Evolutionary conservation across 2,329 filamentous ascomycete species (phyloP).

Genomic region (Emergomyces orientalis): DNA sequence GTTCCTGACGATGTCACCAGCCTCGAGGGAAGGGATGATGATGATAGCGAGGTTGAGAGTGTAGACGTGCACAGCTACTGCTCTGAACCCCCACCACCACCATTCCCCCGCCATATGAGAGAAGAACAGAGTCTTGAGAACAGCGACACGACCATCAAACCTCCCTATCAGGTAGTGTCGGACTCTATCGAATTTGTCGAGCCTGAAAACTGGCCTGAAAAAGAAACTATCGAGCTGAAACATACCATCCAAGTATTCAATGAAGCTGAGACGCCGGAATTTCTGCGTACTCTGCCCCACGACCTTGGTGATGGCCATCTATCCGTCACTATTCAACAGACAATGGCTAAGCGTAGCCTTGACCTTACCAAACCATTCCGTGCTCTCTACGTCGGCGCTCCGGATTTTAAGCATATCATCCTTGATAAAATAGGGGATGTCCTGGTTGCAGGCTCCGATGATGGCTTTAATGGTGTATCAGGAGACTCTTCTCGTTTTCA

Average conservation of each 20-base stretch:
- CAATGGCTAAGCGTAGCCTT: constrained; percentile 33
- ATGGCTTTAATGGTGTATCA: constrained; percentile 26
- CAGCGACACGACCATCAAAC: neutral
- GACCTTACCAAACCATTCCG: constrained; percentile 37
- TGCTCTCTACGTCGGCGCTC: constrained; percentile 36
- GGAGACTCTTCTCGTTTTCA: constrained; percentile 39
- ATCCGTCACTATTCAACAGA: constrained; percentile 36
- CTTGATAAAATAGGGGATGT: constrained; percentile 42
- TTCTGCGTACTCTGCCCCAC: constrained; percentile 19
- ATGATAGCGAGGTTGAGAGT: constrained; percentile 27
- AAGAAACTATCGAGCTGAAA: constrained; percentile 33
- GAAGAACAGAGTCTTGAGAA: constrained; percentile 5
- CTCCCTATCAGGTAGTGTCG: constrained; percentile 14
- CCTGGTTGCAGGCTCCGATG: constrained; percentile 33
- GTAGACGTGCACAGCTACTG: constrained; percentile 25
- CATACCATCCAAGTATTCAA: constrained; percentile 34
- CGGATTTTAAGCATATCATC: constrained; percentile 32
- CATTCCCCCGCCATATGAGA: neutral
- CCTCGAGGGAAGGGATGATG: constrained; percentile 31
- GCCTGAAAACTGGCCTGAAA: constrained; percentile 32
- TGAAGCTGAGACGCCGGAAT: constrained; percentile 23
- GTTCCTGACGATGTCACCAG: constrained; percentile 38
- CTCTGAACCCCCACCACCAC: constrained; percentile 18
- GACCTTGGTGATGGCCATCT: constrained; percentile 26
- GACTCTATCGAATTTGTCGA: constrained; percentile 37